phyloP scores from a whole-genome alignment of 2,329 filamentous ascomycete genomes.

The Verticillium klebahnii region DNA sequence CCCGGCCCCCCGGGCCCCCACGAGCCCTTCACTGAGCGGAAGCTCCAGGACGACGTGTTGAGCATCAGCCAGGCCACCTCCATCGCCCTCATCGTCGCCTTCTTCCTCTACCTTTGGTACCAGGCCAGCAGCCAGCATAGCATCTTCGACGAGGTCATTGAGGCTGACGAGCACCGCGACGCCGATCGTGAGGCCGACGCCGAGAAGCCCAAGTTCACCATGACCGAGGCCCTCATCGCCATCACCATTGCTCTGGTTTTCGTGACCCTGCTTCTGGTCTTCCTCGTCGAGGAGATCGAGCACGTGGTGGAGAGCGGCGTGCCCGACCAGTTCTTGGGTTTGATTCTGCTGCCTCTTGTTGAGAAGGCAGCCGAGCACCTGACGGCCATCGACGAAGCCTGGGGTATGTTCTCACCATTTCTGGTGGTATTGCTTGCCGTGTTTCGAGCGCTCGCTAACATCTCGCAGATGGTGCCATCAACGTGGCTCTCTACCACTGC shows the following conservation, averaged over 20 bases:
- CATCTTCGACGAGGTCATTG: conserved; percentile 55
- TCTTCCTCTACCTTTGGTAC: conserved; percentile 52
- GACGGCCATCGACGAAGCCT: conserved; percentile 73
- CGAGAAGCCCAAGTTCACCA: conserved; percentile 58
- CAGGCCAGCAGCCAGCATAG: conserved; percentile 62
- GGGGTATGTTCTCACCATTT: conserved; percentile 25
- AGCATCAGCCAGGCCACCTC: conserved; percentile 59
- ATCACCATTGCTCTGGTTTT: conserved; percentile 50
- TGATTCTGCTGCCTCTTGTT: conserved; percentile 76
- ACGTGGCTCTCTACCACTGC: conserved; percentile 67
- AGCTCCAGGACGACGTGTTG: conserved; percentile 42
- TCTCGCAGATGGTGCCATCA: conserved; percentile 52
- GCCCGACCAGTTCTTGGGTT: conserved; percentile 33
- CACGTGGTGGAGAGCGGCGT: conserved; percentile 32
- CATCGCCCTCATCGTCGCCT: conserved; percentile 57
- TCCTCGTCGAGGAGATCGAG: conserved; percentile 62
- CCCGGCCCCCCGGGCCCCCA: conserved; percentile 16
- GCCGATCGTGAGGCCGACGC: conserved; percentile 53
- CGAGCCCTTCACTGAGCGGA: conserved; percentile 23
- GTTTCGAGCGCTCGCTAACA: neutral
- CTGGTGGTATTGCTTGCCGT: neutral
- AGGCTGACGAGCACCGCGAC: conserved; percentile 44
- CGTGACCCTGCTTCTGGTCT: conserved; percentile 62
- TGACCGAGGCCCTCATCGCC: conserved; percentile 59
- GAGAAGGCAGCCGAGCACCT: conserved; percentile 86